These are phyloP conservation scores for Laguncularia racemosa DNA, from an alignment of 345 rosid species.

Conservation along the genomic window DNA sequence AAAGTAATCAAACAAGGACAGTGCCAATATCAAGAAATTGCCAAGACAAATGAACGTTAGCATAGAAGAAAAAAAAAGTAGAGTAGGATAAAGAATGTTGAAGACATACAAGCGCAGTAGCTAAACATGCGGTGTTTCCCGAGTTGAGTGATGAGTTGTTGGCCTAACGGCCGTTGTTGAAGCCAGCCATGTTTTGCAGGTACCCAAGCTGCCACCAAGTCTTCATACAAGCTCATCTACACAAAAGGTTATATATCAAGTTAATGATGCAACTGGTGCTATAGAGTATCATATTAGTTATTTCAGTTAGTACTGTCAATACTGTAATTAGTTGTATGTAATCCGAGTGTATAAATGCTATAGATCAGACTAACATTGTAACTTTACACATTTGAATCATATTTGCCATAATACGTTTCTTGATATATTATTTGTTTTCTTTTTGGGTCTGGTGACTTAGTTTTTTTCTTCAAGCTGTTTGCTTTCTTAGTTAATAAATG, in stretches of 20 bases:
- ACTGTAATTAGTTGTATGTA: too few relatives aligned
- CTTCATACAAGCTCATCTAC: constrained; percentile 98
- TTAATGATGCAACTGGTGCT: too few relatives aligned
- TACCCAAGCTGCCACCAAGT: constrained; percentile 97
- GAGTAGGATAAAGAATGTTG: background rate
- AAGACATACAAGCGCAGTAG: constrained; percentile 73
- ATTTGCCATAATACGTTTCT: too few relatives aligned
- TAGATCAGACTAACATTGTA: too few relatives aligned
- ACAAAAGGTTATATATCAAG: constrained; percentile 3
- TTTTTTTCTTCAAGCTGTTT: too few relatives aligned
- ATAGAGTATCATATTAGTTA: too few relatives aligned
- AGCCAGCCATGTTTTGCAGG: constrained; percentile 92
- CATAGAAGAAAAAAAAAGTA: constrained; percentile 6
- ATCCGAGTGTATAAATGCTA: too few relatives aligned
- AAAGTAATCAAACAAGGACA: constrained; percentile 17
- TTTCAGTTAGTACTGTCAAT: too few relatives aligned
- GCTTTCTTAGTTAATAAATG: background rate
- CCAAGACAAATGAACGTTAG: background rate
- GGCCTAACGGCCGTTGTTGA: constrained; percentile 54
- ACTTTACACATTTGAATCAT: too few relatives aligned
- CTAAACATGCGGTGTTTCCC: constrained; percentile 77
- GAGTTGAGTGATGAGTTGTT: constrained; percentile 57
- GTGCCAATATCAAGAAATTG: background rate
- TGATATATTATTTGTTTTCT: too few relatives aligned
- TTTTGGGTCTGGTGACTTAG: too few relatives aligned